phyloP scores from a whole-genome alignment of 1,284 basidiomycete species.

The Leccinum insigne region DNA sequence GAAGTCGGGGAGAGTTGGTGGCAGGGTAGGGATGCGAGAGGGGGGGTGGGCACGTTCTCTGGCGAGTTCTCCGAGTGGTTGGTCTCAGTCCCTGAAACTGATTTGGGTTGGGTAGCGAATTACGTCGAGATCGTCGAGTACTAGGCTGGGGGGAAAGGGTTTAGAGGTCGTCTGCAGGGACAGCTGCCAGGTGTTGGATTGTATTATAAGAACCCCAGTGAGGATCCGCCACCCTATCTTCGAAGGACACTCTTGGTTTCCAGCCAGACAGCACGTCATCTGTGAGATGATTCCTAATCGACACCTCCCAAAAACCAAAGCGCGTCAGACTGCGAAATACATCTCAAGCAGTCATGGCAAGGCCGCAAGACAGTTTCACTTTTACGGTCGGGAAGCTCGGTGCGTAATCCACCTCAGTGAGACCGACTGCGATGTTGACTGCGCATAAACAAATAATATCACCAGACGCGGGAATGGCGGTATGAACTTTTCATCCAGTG shows the following conservation, averaged over 20 bases:
- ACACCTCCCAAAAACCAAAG: conserved; percentile 6
- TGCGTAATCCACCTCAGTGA: conserved; percentile 29
- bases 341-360: conserved; percentile 24
- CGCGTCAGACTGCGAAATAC: conserved; percentile 5
- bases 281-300: conserved; percentile 34
- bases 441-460: background rate
- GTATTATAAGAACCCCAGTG: too few relatives aligned
- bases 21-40: conserved; percentile 68
- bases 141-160: background rate
- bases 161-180: too few relatives aligned
- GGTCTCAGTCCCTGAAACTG: background rate
- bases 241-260: conserved; percentile 40
- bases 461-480: conserved; percentile 82
- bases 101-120: conserved; percentile 15
- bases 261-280: conserved; percentile 38
- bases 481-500: conserved; percentile 28
- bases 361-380: conserved; percentile 54
- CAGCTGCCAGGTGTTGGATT: too few relatives aligned
- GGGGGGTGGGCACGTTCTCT: conserved; percentile 80
- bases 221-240: conserved; percentile 42
- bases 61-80: conserved; percentile 46
- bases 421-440: conserved; percentile 4
- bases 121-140: conserved; percentile 23
- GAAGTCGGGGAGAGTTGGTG: conserved; percentile 87
- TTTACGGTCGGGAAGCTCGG: conserved; percentile 77